Percentiles rank a stretch among this genome's conserved stretches.
Evolutionary conservation across 116 monocot species (phyloP).

Genomic region (Phalaenopsis hybrid): DNA sequence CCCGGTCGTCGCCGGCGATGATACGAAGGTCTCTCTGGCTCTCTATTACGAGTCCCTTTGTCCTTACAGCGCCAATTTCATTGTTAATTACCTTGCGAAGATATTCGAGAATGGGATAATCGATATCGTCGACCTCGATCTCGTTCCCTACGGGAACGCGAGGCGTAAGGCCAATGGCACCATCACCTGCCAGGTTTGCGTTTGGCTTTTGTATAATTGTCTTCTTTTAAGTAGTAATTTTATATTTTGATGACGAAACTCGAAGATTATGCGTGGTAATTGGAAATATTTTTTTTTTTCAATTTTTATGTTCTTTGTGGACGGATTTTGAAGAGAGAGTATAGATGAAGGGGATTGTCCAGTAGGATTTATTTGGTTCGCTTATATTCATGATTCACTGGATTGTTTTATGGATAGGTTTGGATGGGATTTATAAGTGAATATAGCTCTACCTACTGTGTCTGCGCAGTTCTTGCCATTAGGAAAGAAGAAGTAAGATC

Average conservation of each 20-base stretch:
- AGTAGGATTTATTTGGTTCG: no score
- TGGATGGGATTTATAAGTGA: no score
- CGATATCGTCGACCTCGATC: constrained; percentile 69
- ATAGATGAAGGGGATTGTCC: no score
- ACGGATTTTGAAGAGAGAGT: no score
- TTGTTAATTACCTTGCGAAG: constrained; percentile 61
- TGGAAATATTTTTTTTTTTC: not conserved
- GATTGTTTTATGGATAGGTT: no score
- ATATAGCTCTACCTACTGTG: no score
- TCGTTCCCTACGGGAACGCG: constrained; percentile 95
- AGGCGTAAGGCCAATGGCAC: constrained; percentile 37
- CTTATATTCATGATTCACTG: no score
- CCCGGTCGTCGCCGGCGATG: not conserved
- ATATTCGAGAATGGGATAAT: constrained; percentile 73
- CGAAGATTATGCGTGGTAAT: not conserved
- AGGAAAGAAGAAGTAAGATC: no score
- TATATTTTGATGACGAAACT: not conserved
- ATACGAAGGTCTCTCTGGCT: constrained; percentile 46
- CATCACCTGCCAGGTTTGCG: constrained; percentile 77
- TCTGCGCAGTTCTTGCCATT: no score
- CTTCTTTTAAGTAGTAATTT: not conserved
- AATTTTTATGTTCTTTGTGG: not conserved
- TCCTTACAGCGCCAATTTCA: constrained; percentile 82
- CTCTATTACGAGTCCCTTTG: constrained; percentile 93
- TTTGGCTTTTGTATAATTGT: not conserved